phyloP scores from a whole-genome alignment of 345 rosid species.

The Pistacia integerrima region DNA sequence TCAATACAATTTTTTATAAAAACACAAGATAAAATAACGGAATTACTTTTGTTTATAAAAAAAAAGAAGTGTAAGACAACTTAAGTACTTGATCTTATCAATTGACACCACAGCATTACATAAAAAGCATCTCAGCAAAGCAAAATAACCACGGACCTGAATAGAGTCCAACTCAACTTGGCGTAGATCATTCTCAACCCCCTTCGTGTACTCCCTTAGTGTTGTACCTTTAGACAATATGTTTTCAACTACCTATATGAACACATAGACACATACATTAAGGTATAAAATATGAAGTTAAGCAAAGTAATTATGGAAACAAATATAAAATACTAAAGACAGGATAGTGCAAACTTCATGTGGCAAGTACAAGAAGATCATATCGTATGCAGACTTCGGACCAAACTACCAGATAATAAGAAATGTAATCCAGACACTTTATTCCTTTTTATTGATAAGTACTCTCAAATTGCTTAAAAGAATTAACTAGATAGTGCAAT shows the following conservation, averaged over 20 bases:
- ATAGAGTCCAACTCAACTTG: slow-evolving; percentile 93
- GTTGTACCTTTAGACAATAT: slow-evolving; percentile 82
- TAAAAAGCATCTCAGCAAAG: too few species aligned
- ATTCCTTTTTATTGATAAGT: neutral
- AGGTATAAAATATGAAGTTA: neutral
- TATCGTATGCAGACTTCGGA: neutral
- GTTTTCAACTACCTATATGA: slow-evolving; percentile 75
- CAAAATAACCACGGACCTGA: slow-evolving; percentile 50
- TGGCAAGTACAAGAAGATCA: neutral
- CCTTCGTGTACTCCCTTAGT: slow-evolving; percentile 87
- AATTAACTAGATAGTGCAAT: neutral
- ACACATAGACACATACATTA: slow-evolving; percentile 2
- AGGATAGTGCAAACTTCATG: neutral
- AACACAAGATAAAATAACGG: too few species aligned
- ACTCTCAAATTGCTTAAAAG: neutral
- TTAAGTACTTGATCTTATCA: neutral
- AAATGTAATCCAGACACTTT: neutral
- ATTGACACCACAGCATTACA: neutral
- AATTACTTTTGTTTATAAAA: too few species aligned
- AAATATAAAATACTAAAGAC: neutral
- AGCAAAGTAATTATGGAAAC: neutral
- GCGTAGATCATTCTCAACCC: slow-evolving; percentile 90
- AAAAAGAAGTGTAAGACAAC: too few species aligned
- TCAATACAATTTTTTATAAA: too few species aligned
- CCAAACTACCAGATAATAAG: neutral